Evolutionary conservation across 805 yeast species (phyloP).

Genomic region (Hanseniaspora taiwanica): DNA sequence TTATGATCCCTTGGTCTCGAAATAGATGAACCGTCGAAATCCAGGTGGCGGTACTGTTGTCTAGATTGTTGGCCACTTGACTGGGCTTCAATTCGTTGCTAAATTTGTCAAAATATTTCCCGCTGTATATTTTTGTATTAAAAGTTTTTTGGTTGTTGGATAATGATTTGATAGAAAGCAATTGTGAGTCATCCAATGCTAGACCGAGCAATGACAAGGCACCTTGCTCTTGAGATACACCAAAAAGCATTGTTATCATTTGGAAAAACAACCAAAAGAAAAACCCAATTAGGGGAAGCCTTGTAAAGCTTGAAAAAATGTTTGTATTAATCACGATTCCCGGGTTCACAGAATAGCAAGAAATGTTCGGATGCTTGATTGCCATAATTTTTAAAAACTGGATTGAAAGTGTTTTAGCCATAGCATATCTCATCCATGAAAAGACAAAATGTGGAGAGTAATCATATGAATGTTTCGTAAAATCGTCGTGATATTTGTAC

Average conservation of each 20-base stretch:
- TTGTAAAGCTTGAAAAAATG: conserved; percentile 61
- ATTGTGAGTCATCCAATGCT: conserved; percentile 39
- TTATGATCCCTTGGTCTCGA: conserved; percentile 35
- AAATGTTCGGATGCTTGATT: conserved; percentile 48
- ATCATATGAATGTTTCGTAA: conserved; percentile 29
- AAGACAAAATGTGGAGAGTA: conserved; percentile 52
- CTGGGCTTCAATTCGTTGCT: conserved; percentile 49
- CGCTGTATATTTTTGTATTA: conserved; percentile 42
- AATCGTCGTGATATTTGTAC: conserved; percentile 19
- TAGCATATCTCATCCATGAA: conserved; percentile 66
- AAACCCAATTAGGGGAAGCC: conserved; percentile 65
- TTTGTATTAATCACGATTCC: conserved; percentile 80
- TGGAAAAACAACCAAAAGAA: conserved; percentile 62
- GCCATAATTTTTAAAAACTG: conserved; percentile 58
- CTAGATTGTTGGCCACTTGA: conserved; percentile 39
- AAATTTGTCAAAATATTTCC: conserved; percentile 51
- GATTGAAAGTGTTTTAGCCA: conserved; percentile 66
- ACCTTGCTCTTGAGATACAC: conserved; percentile 63
- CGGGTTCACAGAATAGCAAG: conserved; percentile 62
- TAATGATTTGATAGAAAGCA: conserved; percentile 20
- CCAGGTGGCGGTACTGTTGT: conserved; percentile 60
- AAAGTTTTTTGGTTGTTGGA: conserved; percentile 2
- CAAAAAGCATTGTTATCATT: conserved; percentile 52
- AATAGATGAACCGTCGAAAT: conserved; percentile 61
- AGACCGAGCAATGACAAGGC: conserved; percentile 50